Base-by-base conservation (phyloP, 2,329 filamentous ascomycete genomes). In the Hymenoscyphus infarciens region DNA sequence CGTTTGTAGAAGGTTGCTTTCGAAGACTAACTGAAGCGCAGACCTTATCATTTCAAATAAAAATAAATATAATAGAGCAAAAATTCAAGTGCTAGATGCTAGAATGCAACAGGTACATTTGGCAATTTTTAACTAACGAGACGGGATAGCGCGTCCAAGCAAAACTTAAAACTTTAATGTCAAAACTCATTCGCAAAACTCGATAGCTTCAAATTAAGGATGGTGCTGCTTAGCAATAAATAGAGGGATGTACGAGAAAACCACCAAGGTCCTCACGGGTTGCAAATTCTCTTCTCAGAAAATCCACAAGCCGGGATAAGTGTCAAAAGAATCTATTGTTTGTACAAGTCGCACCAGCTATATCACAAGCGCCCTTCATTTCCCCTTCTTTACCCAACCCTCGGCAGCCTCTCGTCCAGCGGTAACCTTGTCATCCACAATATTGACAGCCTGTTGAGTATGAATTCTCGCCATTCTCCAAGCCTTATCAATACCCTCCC, bases 301-400 rank as follows among this genome's bases (percentile, higher is more conserved):
- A 25, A 52, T 13, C 13, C 15, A 8, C 10, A 52, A 52, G 1
- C 10, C 45, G 7, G 8, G 4, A 11, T 13, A 25, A 13, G 19
- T 25, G 45, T 52, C 8, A 52, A 52, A 25, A 52, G 11, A 64
- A 33, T 68, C 60, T 69, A 66, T 68, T 65, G 29, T 65, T 69
- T 65, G 61, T 67, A 68, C 66, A 67, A 56, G 62, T 59, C 59
- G 33, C 29, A 61, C 45, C 62, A 45, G 27, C 52, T 31, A 61
- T 39, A 19, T 38, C 57, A 60, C 56, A 16, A 59, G 4, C 35
- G 8, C 29, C 38, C 25, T 61, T 70, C 64, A 75, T 71, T 74
- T 74, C 15, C 92, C 93, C 83, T 96, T 93, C 81, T 86, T 91
- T 61, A 98, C 91, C 92, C 93, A 95, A 65, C 86, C 87, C 81